Evolutionary conservation across 768 basidiomycete genomes (phyloP).

Genomic region (Xerocomellus intermedius): DNA sequence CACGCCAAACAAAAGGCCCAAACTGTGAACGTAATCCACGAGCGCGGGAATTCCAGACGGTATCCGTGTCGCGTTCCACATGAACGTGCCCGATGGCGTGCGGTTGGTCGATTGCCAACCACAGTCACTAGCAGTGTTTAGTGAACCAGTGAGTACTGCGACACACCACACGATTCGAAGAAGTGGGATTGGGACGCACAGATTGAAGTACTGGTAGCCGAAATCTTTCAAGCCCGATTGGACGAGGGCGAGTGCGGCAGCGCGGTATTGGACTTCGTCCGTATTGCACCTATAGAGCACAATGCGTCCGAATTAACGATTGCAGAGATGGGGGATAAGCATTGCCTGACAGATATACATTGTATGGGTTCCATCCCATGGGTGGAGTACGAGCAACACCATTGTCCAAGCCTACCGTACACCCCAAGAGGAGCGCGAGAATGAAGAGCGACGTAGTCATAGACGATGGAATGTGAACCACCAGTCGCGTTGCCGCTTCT

Average conservation of each 20-base stretch:
- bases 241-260: conserved; percentile 6
- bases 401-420: conserved; percentile 1
- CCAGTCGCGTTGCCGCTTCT: background rate
- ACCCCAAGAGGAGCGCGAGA: background rate
- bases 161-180: background rate
- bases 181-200: background rate
- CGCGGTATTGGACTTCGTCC: conserved; percentile 3
- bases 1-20: conserved; percentile 10
- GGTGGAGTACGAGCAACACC: conserved; percentile 12
- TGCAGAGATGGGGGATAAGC: background rate
- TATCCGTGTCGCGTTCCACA: conserved; percentile 9
- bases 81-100: conserved; percentile 1
- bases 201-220: conserved; percentile 9
- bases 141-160: background rate
- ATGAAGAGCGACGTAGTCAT: background rate
- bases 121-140: conserved; percentile 6
- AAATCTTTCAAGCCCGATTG: background rate
- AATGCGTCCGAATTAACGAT: background rate
- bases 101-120: conserved; percentile 12
- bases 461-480: background rate
- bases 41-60: conserved; percentile 13
- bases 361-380: conserved; percentile 20
- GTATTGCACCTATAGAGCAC: conserved; percentile 3
- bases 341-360: conserved; percentile 8
- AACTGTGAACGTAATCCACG: conserved; percentile 6